Evolutionary conservation across 78 protist species (phyloP), one percentile per base, ranked within the genome.

Genomic region (Pigoraptor vietnamica): DNA sequence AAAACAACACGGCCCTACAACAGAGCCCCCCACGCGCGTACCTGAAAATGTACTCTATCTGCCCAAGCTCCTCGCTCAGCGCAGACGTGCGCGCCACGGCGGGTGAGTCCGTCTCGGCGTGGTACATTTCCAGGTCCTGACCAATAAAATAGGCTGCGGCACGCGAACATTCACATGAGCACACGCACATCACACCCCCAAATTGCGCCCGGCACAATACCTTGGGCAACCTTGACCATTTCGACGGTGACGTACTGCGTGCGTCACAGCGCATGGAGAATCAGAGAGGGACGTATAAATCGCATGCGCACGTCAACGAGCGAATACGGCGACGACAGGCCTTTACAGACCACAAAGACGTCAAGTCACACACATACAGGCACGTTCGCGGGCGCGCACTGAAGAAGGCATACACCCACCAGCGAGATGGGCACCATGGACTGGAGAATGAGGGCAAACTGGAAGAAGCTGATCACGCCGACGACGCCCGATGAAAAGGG

Each of bases 241-340:
- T 98, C 99, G 97, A 98, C 40, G 29, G 97, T 86, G 83, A 98
- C 96, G 94, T 96, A 96, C 90, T 97, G 95, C 0, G 98, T n/a
- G n/a, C n/a, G n/a, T n/a, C n/a, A n/a, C n/a, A n/a, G n/a, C n/a
- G n/a, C n/a, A n/a, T n/a, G n/a, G n/a, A n/a, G n/a, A n/a, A n/a
- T n/a, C n/a, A n/a, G n/a, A n/a, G n/a, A n/a, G n/a, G n/a, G n/a
- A n/a, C n/a, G n/a, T n/a, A n/a, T n/a, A n/a, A n/a, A n/a, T n/a
- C n/a, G n/a, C n/a, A n/a, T n/a, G n/a, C n/a, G n/a, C n/a, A n/a
- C n/a, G n/a, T n/a, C n/a, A n/a, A n/a, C n/a, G n/a, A n/a, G n/a
- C n/a, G n/a, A n/a, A n/a, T n/a, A n/a, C n/a, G n/a, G n/a, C n/a
- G n/a, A n/a, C n/a, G n/a, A n/a, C n/a, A n/a, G n/a, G n/a, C n/a